These are phyloP conservation scores for Phaeotremella skinneri DNA, from an alignment of 768 basidiomycete genomes.

Conservation along the genomic window DNA sequence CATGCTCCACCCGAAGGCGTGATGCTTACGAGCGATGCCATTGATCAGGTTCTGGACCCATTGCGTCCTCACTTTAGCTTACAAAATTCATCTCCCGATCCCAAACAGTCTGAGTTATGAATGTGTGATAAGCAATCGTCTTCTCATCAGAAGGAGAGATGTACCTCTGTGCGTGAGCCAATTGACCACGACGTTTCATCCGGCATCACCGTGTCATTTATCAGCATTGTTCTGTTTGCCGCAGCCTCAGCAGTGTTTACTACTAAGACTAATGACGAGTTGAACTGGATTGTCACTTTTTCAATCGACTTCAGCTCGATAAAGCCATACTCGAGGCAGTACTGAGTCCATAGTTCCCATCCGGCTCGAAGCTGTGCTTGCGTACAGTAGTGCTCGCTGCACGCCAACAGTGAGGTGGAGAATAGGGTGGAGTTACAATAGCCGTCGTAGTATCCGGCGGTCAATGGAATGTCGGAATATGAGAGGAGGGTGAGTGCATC, in stretches of 20 bases:
- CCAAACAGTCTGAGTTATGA: constrained; percentile 16
- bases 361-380: constrained; percentile 5
- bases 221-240: not conserved
- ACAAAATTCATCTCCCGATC: constrained; percentile 15
- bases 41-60: not conserved
- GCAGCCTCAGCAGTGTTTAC: not conserved
- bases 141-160: not conserved
- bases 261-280: not conserved
- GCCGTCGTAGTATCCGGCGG: constrained; percentile 11
- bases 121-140: not conserved
- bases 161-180: constrained; percentile 19
- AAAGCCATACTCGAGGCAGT: constrained; percentile 22
- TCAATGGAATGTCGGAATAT: constrained; percentile 14
- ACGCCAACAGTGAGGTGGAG: constrained; percentile 12
- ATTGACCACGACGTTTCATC: constrained; percentile 11
- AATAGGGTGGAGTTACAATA: constrained; percentile 13
- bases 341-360: constrained; percentile 4
- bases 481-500: constrained; percentile 13
- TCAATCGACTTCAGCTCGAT: constrained; percentile 1
- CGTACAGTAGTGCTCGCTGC: constrained; percentile 16
- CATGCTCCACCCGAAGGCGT: constrained; percentile 30
- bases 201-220: constrained; percentile 16
- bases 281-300: not conserved
- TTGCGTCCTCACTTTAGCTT: not conserved
- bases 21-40: constrained; percentile 19